Evolutionary conservation across 805 yeast species (phyloP).

Genomic region (Starmerella asiatica): DNA sequence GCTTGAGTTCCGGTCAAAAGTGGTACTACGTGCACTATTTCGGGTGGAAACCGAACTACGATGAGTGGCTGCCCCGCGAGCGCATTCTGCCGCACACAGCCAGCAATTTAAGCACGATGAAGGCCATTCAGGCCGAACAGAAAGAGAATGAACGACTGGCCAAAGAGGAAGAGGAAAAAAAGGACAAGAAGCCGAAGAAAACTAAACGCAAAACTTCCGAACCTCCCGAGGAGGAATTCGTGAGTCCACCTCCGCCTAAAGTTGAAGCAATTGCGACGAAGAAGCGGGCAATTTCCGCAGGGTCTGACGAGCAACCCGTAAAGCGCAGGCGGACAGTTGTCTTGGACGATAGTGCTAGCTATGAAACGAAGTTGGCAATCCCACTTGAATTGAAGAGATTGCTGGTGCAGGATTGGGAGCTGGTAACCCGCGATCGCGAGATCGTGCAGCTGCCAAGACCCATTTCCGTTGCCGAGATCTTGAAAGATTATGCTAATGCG

Average conservation of each 20-base stretch:
- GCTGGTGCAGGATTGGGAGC: conserved; percentile 89
- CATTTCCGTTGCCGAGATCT: conserved; percentile 40
- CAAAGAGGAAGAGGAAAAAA: conserved; percentile 14
- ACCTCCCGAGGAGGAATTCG: background rate
- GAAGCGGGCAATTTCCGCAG: background rate
- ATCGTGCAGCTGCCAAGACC: conserved; percentile 51
- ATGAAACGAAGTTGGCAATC: conserved; percentile 44
- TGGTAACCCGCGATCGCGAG: conserved; percentile 65
- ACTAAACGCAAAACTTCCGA: conserved; percentile 1
- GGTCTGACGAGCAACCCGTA: background rate
- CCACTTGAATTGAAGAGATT: conserved; percentile 55
- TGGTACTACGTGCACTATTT: conserved; percentile 72
- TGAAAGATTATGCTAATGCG: conserved; percentile 37
- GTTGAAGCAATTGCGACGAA: background rate
- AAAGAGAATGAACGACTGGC: conserved; percentile 19
- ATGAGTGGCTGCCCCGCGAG: conserved; percentile 76
- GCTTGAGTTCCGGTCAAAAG: conserved; percentile 25
- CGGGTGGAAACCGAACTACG: conserved; percentile 96
- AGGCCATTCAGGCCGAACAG: conserved; percentile 42
- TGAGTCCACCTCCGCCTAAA: background rate
- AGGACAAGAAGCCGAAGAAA: conserved; percentile 9
- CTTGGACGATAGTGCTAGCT: conserved; percentile 28
- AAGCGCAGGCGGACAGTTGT: conserved; percentile 25
- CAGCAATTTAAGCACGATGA: conserved; percentile 53
- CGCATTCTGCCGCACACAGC: conserved; percentile 56